These are phyloP conservation scores for Nymphaea colorata DNA, from an alignment of 164 flowering plant genomes.

Conservation along the genomic window DNA sequence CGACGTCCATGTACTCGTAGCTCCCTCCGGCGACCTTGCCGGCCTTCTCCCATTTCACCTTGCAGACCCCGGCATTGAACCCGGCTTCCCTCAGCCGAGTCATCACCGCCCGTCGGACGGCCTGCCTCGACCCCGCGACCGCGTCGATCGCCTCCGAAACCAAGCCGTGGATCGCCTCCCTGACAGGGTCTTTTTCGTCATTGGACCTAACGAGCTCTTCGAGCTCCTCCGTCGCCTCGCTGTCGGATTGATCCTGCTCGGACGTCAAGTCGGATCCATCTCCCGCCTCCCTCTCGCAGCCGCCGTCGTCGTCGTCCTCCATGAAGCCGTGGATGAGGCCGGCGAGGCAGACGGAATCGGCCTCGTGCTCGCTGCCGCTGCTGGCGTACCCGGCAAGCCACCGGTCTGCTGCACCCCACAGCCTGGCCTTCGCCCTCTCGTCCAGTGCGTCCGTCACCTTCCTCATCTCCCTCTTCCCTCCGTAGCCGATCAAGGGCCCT, in stretches of 20 bases:
- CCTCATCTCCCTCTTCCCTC: constrained; percentile 19
- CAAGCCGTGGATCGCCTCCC: constrained; percentile 15
- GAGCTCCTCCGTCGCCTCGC: constrained; percentile 7
- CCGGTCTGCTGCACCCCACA: constrained; percentile 24
- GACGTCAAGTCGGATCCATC: constrained; percentile 8
- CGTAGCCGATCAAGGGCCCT: constrained; percentile 3
- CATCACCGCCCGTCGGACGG: constrained; percentile 42
- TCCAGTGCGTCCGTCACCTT: constrained; percentile 48
- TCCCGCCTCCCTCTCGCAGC: background rate
- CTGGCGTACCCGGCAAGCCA: constrained; percentile 17
- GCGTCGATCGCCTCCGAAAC: constrained; percentile 31
- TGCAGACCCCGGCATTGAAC: constrained; percentile 79
- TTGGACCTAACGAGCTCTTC: background rate
- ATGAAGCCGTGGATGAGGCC: constrained; percentile 50
- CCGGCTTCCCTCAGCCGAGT: constrained; percentile 35
- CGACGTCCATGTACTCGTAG: constrained; percentile 65
- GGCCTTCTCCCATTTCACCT: constrained; percentile 52
- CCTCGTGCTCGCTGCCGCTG: constrained; percentile 71
- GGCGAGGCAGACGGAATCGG: constrained; percentile 35
- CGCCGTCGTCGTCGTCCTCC: constrained; percentile 12
- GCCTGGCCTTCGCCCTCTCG: constrained; percentile 38
- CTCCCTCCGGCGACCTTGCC: constrained; percentile 44
- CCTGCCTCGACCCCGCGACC: constrained; percentile 10
- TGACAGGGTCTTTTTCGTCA: constrained; percentile 17
- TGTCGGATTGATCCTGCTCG: constrained; percentile 7